These are phyloP conservation scores for Solanum clarkiae DNA, from an alignment of 257 asterid species.

Conservation along the genomic window DNA sequence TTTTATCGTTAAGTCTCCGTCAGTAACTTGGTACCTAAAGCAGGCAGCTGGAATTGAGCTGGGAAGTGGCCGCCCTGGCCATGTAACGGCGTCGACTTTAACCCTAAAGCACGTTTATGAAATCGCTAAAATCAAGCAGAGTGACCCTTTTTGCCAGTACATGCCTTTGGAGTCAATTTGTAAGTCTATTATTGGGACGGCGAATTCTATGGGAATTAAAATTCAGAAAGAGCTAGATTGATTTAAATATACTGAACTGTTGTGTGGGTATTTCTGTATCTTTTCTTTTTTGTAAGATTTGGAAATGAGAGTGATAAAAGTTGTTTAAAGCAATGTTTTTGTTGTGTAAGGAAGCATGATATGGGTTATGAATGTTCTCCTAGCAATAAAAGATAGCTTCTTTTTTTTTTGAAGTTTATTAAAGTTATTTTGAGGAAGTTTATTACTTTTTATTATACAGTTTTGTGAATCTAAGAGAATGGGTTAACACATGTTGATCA, in stretches of 20 bases:
- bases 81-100: slow-evolving; percentile 51
- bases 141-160: slow-evolving; percentile 66
- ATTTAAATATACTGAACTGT: background rate
- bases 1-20: slow-evolving; percentile 69
- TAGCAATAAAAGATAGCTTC: background rate
- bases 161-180: slow-evolving; percentile 72
- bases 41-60: slow-evolving; percentile 74
- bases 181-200: slow-evolving; percentile 74
- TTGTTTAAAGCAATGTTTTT: background rate
- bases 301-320: background rate
- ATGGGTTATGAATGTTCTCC: background rate
- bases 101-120: slow-evolving; percentile 76
- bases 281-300: background rate
- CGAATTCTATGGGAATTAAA: slow-evolving; percentile 76
- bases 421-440: background rate
- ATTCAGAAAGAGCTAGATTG: slow-evolving; percentile 66
- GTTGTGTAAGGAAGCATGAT: background rate
- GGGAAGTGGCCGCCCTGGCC: slow-evolving; percentile 75
- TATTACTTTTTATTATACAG: background rate
- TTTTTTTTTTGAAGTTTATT: background rate
- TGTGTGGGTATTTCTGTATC: background rate
- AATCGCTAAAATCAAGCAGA: slow-evolving; percentile 83
- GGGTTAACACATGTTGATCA: background rate
- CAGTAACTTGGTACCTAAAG: slow-evolving; percentile 79
- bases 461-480: background rate